Conservation (phyloP, 306 rosid genomes). For the Luffa aegyptiaca region DNA sequence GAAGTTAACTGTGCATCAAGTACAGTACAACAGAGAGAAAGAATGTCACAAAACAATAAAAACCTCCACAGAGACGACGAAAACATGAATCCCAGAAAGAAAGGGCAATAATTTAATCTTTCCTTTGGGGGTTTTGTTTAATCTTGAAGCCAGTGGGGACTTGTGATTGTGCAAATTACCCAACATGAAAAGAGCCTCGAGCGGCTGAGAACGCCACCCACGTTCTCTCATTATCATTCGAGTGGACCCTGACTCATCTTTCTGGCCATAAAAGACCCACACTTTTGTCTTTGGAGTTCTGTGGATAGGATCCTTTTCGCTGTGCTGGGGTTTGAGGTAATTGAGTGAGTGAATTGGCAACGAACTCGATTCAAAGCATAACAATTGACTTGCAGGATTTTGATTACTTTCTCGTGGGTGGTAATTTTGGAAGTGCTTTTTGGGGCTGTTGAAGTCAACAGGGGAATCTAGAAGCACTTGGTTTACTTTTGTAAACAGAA, state of each 20-base stretch:
- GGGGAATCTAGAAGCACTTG: neutral
- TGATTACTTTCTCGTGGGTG: neutral
- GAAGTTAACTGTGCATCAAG: neutral
- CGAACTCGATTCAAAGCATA: neutral
- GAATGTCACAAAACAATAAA: neutral
- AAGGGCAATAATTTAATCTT: neutral
- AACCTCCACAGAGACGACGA: neutral
- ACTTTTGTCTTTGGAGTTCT: neutral
- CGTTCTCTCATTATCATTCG: conserved; percentile 22
- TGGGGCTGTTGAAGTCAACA: neutral
- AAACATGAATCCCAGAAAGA: neutral
- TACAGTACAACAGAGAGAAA: conserved; percentile 5
- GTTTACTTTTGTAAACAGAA: neutral
- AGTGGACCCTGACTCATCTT: conserved; percentile 22
- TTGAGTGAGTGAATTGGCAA: neutral
- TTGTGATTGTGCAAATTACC: neutral
- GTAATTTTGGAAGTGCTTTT: neutral
- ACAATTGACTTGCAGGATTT: neutral
- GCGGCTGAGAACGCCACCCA: conserved; percentile 22
- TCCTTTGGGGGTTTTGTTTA: neutral
- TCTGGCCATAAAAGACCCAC: neutral
- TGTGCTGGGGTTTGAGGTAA: neutral
- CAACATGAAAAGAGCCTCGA: conserved; percentile 7
- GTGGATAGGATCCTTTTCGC: neutral
- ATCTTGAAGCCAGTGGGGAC: neutral